phyloP scores from a whole-genome alignment of 1,284 basidiomycete genomes.

The Cutaneotrichosporon mucoides region DNA sequence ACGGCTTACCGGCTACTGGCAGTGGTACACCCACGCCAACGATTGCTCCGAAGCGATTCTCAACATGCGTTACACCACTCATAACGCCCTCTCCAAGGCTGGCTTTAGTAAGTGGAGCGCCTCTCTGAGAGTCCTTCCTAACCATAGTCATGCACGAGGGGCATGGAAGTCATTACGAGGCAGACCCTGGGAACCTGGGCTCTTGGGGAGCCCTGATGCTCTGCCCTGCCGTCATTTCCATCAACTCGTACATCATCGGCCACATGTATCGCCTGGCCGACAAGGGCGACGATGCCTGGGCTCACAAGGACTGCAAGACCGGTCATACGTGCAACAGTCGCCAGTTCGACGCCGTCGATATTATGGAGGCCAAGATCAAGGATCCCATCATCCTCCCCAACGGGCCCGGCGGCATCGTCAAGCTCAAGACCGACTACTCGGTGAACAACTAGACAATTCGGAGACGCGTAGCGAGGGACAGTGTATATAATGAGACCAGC shows the following conservation, averaged over 20 bases:
- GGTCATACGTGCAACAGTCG: neutral
- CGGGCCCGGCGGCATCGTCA: neutral
- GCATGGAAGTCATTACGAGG: too few relatives aligned
- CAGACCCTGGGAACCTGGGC: neutral
- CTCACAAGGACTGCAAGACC: neutral
- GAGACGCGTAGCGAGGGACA: too few relatives aligned
- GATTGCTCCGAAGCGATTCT: neutral
- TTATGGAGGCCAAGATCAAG: neutral
- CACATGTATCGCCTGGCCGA: neutral
- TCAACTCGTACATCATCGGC: neutral
- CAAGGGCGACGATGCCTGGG: neutral
- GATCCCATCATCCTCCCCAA: neutral
- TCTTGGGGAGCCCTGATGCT: neutral
- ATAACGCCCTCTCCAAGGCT: neutral
- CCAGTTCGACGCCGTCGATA: neutral
- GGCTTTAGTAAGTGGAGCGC: neutral
- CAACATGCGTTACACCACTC: neutral
- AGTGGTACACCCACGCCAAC: neutral
- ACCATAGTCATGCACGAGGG: too few relatives aligned
- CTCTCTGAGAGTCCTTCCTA: neutral
- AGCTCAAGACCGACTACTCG: neutral
- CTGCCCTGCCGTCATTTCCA: neutral
- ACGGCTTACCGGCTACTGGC: neutral
- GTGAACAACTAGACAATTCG: neutral
- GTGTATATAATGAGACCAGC: too few relatives aligned